Conservation (phyloP, 1,284 basidiomycete species). For the Phellopilus nigrolimitatus region DNA sequence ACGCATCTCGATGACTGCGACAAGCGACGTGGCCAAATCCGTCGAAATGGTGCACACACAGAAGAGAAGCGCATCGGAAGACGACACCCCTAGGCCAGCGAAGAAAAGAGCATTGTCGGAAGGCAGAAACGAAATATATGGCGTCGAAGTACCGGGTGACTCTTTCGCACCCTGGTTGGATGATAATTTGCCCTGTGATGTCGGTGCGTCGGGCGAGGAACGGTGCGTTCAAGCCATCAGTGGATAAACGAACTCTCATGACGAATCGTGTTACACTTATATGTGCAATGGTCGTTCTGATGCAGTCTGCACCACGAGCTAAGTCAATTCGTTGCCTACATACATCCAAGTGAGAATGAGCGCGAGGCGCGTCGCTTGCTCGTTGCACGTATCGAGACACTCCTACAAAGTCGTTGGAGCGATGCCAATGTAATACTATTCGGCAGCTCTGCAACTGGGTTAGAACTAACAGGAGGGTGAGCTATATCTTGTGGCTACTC, state of each 20-base stretch:
- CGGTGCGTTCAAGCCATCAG: conserved; percentile 6
- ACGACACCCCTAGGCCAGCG: conserved; percentile 27
- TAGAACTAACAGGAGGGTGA: conserved; percentile 63
- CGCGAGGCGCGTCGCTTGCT: conserved; percentile 45
- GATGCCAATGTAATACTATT: conserved; percentile 55
- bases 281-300: not conserved
- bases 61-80: conserved; percentile 1
- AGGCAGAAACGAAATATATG: not conserved
- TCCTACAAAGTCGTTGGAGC: conserved; percentile 42
- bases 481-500: conserved; percentile 26
- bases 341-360: conserved; percentile 53
- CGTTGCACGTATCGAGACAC: conserved; percentile 46
- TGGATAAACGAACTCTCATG: too few relatives aligned
- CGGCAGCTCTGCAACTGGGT: conserved; percentile 59
- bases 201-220: conserved; percentile 2
- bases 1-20: conserved; percentile 5
- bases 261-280: too few relatives aligned
- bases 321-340: conserved; percentile 51
- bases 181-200: not conserved
- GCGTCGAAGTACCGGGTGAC: not conserved
- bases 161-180: conserved; percentile 3
- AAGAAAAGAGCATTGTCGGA: conserved; percentile 30
- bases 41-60: too few relatives aligned
- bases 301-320: conserved; percentile 69
- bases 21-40: too few relatives aligned